phyloP scores from a whole-genome alignment of 768 basidiomycete species.

The Cystofilobasidium macerans region DNA sequence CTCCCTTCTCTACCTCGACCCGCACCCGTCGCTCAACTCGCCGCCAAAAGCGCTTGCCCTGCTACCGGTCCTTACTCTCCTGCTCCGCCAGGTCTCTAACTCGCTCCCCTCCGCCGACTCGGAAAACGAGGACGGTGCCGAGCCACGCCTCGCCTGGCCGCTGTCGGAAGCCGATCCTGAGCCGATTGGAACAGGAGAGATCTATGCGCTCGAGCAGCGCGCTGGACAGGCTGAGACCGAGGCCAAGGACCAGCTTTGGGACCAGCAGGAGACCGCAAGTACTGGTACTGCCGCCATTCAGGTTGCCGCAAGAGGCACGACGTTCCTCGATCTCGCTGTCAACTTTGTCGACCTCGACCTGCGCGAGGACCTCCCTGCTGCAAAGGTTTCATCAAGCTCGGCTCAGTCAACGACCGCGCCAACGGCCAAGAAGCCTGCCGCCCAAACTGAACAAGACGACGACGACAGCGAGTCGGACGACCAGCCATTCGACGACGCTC shows the following conservation, averaged over 20 bases:
- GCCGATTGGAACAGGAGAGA: no score
- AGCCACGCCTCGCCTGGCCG: slow-evolving; percentile 45
- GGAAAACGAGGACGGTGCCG: slow-evolving; percentile 38
- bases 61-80: slow-evolving; percentile 56
- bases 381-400: no score
- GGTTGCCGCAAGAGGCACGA: background rate
- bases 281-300: background rate
- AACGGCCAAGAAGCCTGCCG: background rate
- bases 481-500: background rate
- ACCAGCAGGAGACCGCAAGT: background rate
- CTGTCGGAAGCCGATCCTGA: no score
- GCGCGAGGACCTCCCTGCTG: background rate
- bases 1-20: background rate
- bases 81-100: slow-evolving; percentile 58
- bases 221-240: slow-evolving; percentile 45
- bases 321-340: slow-evolving; percentile 8
- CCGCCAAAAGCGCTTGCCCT: slow-evolving; percentile 62
- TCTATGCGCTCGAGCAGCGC: slow-evolving; percentile 43
- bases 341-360: slow-evolving; percentile 9
- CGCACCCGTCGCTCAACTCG: slow-evolving; percentile 41
- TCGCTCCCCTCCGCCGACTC: slow-evolving; percentile 42
- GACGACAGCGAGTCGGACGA: background rate
- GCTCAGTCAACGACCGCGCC: background rate
- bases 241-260: slow-evolving; percentile 41
- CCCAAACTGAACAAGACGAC: no score